Conservation (phyloP, 306 rosid genomes). For the Cucurbita pepo region DNA sequence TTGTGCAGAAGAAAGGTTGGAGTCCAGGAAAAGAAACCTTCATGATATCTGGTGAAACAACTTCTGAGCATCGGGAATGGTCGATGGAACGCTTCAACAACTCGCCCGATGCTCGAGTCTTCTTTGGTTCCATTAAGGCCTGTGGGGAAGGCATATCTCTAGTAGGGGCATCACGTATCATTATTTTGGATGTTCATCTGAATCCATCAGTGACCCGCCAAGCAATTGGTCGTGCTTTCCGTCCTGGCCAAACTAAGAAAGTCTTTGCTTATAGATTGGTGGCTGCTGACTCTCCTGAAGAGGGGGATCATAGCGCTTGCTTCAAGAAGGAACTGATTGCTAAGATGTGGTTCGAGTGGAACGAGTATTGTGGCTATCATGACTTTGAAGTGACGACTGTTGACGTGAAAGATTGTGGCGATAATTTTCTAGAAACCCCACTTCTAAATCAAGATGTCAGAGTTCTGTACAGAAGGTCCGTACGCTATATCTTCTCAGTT, state of each 20-base stretch:
- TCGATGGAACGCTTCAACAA: conserved; percentile 74
- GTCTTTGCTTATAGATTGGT: conserved; percentile 62
- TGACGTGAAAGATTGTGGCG: conserved; percentile 42
- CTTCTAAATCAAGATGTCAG: conserved; percentile 40
- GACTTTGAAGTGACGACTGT: conserved; percentile 43
- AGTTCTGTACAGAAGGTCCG: conserved; percentile 67
- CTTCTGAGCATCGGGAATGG: conserved; percentile 51
- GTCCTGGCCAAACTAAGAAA: conserved; percentile 74
- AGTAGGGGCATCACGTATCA: conserved; percentile 85
- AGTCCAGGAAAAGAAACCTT: conserved; percentile 58
- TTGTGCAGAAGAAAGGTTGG: conserved; percentile 51
- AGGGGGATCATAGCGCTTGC: conserved; percentile 57
- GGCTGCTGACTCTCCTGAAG: conserved; percentile 73
- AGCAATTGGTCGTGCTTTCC: conserved; percentile 92
- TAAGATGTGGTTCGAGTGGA: conserved; percentile 98
- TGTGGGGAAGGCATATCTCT: conserved; percentile 95
- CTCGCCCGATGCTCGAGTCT: conserved; percentile 56
- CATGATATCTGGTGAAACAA: conserved; percentile 74
- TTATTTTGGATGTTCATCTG: conserved; percentile 69
- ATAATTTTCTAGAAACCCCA: conserved; percentile 49
- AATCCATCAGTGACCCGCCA: conserved; percentile 95
- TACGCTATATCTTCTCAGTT: neutral
- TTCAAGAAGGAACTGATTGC: conserved; percentile 69
- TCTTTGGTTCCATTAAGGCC: conserved; percentile 95
- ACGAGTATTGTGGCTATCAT: conserved; percentile 47